These are phyloP conservation scores for Sordariomycetes sp. DNA, from an alignment of 2,329 filamentous ascomycete species.

Conservation along the genomic window DNA sequence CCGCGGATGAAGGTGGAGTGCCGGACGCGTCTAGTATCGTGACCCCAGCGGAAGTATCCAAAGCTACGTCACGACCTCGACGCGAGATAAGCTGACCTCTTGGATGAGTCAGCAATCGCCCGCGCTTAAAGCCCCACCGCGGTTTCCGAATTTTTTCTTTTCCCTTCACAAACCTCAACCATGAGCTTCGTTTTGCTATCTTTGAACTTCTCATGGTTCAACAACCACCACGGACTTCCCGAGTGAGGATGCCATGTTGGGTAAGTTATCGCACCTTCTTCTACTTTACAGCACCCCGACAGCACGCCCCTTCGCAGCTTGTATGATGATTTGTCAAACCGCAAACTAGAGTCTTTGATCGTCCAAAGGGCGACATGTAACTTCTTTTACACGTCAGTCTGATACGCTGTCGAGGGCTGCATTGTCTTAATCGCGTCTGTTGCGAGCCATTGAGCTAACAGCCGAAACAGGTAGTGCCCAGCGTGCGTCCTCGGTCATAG, in stretches of 20 bases:
- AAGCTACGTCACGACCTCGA: constrained; percentile 10
- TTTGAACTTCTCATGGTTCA: background rate
- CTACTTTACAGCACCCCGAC: background rate
- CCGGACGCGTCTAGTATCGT: background rate
- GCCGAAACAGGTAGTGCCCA: background rate
- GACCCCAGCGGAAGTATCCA: background rate
- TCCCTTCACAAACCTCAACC: background rate
- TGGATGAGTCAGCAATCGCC: background rate
- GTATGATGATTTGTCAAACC: constrained; percentile 73
- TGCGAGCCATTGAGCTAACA: background rate
- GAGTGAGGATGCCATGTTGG: background rate
- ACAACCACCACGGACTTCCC: background rate
- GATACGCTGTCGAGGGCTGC: constrained; percentile 27
- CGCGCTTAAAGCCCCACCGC: background rate
- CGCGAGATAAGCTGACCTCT: constrained; percentile 17
- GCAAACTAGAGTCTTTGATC: constrained; percentile 99
- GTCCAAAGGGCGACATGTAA: constrained; percentile 55
- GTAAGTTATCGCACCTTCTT: background rate
- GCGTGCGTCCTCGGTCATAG: background rate
- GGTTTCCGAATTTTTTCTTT: background rate
- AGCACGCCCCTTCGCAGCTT: background rate
- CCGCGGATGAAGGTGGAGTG: background rate
- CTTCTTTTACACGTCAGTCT: constrained; percentile 88
- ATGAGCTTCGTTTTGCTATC: background rate
- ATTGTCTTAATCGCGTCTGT: constrained; percentile 1